Evolutionary conservation across 805 yeast species (phyloP).

Genomic region (Metschnikowia anglica): DNA sequence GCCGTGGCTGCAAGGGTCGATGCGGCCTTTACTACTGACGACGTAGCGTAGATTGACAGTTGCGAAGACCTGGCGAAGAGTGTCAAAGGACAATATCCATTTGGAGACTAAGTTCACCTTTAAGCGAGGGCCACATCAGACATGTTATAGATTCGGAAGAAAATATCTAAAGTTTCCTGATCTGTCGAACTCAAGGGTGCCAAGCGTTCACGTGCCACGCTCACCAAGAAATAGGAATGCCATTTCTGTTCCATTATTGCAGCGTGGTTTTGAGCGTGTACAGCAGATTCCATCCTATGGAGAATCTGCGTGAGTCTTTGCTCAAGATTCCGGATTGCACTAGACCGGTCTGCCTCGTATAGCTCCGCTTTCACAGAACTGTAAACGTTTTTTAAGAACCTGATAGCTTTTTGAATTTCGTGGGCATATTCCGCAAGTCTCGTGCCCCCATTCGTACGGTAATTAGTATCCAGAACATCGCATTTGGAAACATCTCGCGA

Average conservation of each 20-base stretch:
- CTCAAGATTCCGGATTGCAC: neutral
- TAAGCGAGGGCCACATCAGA: no score
- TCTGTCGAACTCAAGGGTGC: conserved; percentile 1
- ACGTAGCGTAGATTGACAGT: no score
- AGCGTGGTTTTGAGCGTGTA: neutral
- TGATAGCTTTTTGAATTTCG: conserved; percentile 4
- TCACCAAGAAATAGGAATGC: conserved; percentile 5
- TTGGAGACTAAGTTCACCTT: neutral
- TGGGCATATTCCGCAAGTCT: conserved; percentile 1
- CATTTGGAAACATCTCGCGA: conserved; percentile 2
- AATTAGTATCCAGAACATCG: neutral
- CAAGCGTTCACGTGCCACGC: conserved; percentile 2
- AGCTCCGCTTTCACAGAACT: neutral
- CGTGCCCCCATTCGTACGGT: neutral
- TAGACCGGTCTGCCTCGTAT: neutral
- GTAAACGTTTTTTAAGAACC: neutral
- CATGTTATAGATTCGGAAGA: conserved; percentile 2
- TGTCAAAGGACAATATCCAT: no score
- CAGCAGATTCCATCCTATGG: neutral
- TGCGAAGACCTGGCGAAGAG: no score
- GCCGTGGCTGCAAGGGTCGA: no score
- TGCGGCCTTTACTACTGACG: no score
- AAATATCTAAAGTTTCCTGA: conserved; percentile 1
- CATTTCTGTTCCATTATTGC: conserved; percentile 7
- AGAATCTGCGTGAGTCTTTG: conserved; percentile 3